Evolutionary conservation across 2,329 filamentous ascomycete genomes (phyloP), one percentile per base, ranked within the genome.

Genomic region (Trichoderma breve): DNA sequence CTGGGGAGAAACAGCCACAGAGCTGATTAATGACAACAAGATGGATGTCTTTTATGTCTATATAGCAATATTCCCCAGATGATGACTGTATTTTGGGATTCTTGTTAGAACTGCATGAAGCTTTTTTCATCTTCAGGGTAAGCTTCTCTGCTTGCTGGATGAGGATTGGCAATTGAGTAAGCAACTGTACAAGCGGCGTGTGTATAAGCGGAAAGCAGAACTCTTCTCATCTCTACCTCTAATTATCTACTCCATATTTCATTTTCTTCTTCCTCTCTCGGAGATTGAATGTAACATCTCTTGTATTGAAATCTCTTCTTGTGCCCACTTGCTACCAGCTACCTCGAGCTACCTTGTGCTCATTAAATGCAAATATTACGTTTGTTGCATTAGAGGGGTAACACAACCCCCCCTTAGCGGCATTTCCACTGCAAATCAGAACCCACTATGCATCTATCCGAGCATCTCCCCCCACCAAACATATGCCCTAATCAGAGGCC

Each of bases 401-500:
- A 21, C 9, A 7, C 7, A 26, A 6, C 14, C 32, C 51, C 30
- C 6, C 4, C 34, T 7, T 57, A 39, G 34, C 4, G 11, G 64
- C 64, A 39, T 39, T 28, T 9, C 14, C 6, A 18, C 30, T 14
- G 9, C 32, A 21, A 26, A 36, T 24, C 24, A 28, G 9, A 43
- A 28, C 2, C 32, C 6, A 6, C 2, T 6, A 70, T 62, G 39
- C 39, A 70, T 1, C 60, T 70, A 70, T 51, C 55, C 57, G 39
- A 9, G 4, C 26, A 14, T 26, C 12, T 34, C 24, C 65, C 65
- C 66, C 66, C 66, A 69, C 66, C 36, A 60, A 51, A 51, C 26
- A 32, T 61, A 69, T 61, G 67, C 67, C 67, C 67, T 70, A 70
- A 70, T 51, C 67, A 15, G 55, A 36, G 21, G 36, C 57, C 67